phyloP scores from a whole-genome alignment of 805 yeast species.

The Cyberlindnera meyerae region DNA sequence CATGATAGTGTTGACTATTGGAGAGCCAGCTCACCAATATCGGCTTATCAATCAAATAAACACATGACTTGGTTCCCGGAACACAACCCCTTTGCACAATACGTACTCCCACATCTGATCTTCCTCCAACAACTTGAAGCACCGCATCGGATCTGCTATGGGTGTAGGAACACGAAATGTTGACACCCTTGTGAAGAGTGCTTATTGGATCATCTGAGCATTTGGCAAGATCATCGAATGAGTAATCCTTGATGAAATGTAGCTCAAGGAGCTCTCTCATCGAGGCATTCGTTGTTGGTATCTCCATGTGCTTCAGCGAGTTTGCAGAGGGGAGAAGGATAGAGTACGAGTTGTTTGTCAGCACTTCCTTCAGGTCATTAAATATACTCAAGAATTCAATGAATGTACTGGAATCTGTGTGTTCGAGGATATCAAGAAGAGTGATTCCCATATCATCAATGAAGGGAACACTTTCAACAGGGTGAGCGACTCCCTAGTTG shows the following conservation, averaged over 20 bases:
- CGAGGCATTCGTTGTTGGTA: constrained; percentile 35
- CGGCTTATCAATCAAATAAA: constrained; percentile 64
- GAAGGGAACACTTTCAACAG: constrained; percentile 49
- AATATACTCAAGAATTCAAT: constrained; percentile 40
- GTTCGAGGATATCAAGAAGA: constrained; percentile 47
- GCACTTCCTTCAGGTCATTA: constrained; percentile 38
- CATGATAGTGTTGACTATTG: constrained; percentile 41
- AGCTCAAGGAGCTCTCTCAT: constrained; percentile 54
- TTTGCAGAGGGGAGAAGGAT: constrained; percentile 67
- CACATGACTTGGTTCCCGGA: constrained; percentile 40
- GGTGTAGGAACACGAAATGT: constrained; percentile 39
- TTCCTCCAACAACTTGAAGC: constrained; percentile 39
- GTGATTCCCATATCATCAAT: constrained; percentile 55
- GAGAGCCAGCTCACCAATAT: constrained; percentile 61
- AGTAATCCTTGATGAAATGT: constrained; percentile 63
- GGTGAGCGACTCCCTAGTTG: constrained; percentile 81
- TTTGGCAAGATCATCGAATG: constrained; percentile 39
- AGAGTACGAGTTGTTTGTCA: constrained; percentile 43
- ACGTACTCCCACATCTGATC: constrained; percentile 50
- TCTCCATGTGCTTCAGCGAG: constrained; percentile 49
- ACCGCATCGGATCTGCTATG: constrained; percentile 33
- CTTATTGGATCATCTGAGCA: constrained; percentile 44
- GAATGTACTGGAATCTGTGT: constrained; percentile 47
- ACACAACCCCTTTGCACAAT: constrained; percentile 61
- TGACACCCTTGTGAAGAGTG: constrained; percentile 41